These are phyloP conservation scores for Colletotrichum nymphaeae DNA, from an alignment of 2,329 filamentous ascomycete genomes.

Conservation along the genomic window DNA sequence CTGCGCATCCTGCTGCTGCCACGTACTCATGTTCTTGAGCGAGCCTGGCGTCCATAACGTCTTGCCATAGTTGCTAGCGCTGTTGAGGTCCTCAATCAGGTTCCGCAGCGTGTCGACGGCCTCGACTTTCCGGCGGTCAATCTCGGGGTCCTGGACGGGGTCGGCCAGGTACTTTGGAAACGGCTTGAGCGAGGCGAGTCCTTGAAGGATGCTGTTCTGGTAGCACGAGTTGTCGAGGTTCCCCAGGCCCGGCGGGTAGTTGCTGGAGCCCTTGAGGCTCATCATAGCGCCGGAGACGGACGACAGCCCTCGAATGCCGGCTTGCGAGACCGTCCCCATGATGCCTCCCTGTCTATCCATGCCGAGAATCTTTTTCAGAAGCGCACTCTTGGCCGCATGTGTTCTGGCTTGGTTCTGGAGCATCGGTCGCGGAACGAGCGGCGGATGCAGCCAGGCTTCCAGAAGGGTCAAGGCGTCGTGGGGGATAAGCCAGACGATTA, in stretches of 20 bases:
- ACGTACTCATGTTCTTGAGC: conserved; percentile 92
- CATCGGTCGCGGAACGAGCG: conserved; percentile 53
- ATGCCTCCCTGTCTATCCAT: conserved; percentile 64
- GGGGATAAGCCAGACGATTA: conserved; percentile 67
- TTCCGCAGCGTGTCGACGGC: conserved; percentile 63
- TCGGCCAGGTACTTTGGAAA: conserved; percentile 74
- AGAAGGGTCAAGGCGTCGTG: conserved; percentile 66
- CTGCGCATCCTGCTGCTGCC: conserved; percentile 96
- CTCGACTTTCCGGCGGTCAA: conserved; percentile 35
- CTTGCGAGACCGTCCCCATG: conserved; percentile 68
- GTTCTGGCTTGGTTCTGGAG: conserved; percentile 51
- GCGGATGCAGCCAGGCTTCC: conserved; percentile 65
- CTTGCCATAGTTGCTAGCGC: conserved; percentile 76
- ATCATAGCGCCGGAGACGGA: conserved; percentile 60
- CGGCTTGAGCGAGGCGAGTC: conserved; percentile 79
- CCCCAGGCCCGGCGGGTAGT: conserved; percentile 76
- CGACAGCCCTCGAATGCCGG: conserved; percentile 65
- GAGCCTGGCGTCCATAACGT: conserved; percentile 85
- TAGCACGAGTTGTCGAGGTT: conserved; percentile 98
- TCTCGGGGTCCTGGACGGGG: conserved; percentile 45
- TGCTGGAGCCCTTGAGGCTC: conserved; percentile 51
- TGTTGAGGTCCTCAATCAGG: conserved; percentile 77
- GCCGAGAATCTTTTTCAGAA: conserved; percentile 72
- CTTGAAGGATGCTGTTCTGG: conserved; percentile 94
- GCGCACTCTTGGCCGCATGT: conserved; percentile 72